Evolutionary conservation across 768 basidiomycete species (phyloP).

Genomic region (Kwoniella pini): DNA sequence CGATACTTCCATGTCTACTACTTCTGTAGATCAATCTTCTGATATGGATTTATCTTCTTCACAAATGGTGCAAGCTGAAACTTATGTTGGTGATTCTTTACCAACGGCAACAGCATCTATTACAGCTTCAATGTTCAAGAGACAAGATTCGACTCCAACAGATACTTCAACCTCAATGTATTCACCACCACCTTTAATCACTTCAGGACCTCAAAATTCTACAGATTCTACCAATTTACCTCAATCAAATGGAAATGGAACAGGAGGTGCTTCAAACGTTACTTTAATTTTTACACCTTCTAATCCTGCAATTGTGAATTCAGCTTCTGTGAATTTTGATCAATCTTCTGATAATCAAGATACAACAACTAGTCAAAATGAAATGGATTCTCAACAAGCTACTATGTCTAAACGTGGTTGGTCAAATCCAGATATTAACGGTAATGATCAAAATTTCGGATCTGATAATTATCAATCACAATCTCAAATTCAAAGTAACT

Average conservation of each 20-base stretch:
- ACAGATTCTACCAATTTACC: conserved; percentile 24
- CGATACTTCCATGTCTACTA: conserved; percentile 40
- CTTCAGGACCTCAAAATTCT: conserved; percentile 19
- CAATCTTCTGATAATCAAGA: not conserved
- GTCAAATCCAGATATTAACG: conserved; percentile 2
- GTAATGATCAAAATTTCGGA: not conserved
- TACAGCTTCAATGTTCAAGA: conserved; percentile 56
- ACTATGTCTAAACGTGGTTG: conserved; percentile 7
- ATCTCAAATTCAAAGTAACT: not conserved
- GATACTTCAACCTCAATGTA: conserved; percentile 21
- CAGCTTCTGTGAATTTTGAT: conserved; percentile 14
- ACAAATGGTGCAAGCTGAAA: conserved; percentile 2
- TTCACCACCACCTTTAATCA: conserved; percentile 45
- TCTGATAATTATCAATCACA: not conserved
- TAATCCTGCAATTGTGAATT: conserved; percentile 27
- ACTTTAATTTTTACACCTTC: conserved; percentile 41
- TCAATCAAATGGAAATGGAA: conserved; percentile 3
- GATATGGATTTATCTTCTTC: conserved; percentile 17
- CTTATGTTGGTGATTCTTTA: not conserved
- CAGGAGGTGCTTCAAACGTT: conserved; percentile 29
- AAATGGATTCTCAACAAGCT: conserved; percentile 13
- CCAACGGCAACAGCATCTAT: conserved; percentile 48
- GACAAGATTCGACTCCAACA: conserved; percentile 56
- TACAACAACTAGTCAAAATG: not conserved
- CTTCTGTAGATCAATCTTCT: not conserved